These are phyloP conservation scores for Lodderomyces orthopsilosis DNA, from an alignment of 1,139 yeast species.

Conservation along the genomic window DNA sequence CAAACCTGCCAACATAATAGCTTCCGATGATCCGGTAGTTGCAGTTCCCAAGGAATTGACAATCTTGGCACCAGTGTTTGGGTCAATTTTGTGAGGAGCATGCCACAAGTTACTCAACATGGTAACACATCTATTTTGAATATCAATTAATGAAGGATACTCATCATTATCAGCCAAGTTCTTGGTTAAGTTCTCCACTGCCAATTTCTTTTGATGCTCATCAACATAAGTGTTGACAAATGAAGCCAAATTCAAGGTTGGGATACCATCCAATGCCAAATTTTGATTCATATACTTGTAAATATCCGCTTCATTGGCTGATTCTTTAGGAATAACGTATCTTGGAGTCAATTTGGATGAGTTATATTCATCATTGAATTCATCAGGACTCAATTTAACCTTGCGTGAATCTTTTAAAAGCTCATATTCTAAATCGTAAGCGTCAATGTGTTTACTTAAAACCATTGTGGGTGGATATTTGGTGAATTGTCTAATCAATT, in stretches of 20 bases:
- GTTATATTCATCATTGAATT: slow-evolving; percentile 34
- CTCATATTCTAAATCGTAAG: slow-evolving; percentile 31
- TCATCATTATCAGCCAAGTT: slow-evolving; percentile 92
- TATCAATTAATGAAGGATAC: slow-evolving; percentile 79
- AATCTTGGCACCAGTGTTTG: slow-evolving; percentile 25
- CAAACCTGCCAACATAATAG: slow-evolving; percentile 88
- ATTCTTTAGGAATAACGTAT: slow-evolving; percentile 55
- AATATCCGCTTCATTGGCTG: slow-evolving; percentile 52
- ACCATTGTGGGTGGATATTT: slow-evolving; percentile 27
- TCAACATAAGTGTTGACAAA: slow-evolving; percentile 78
- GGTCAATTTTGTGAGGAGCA: slow-evolving; percentile 47
- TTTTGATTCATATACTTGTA: slow-evolving; percentile 70
- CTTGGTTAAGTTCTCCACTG: slow-evolving; percentile 72
- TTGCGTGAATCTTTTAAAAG: slow-evolving; percentile 28
- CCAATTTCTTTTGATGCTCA: slow-evolving; percentile 43
- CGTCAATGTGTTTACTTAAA: slow-evolving; percentile 37
- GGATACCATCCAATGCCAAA: slow-evolving; percentile 78
- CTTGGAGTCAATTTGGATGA: slow-evolving; percentile 40
- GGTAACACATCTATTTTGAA: slow-evolving; percentile 79
- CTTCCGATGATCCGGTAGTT: slow-evolving; percentile 92
- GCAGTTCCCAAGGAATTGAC: slow-evolving; percentile 76
- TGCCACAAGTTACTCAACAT: slow-evolving; percentile 82
- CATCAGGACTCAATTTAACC: slow-evolving; percentile 26
- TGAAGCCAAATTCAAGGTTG: slow-evolving; percentile 80
- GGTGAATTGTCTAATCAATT: neutral